phyloP scores from a whole-genome alignment of 805 yeast genomes.

The Ogataea paradorogensis region DNA sequence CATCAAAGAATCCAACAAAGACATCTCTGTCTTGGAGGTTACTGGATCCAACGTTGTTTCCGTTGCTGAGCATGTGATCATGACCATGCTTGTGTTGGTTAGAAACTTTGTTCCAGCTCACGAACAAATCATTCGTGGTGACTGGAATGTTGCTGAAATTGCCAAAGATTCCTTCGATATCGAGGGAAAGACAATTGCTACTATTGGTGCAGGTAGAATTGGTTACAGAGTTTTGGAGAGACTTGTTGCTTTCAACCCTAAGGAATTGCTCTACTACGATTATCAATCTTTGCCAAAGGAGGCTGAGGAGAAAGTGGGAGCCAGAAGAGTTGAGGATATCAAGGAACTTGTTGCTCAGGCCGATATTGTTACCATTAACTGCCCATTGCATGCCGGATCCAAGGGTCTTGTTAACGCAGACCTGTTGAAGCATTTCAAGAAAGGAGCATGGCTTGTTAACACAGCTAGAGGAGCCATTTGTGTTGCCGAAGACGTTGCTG shows the following conservation, averaged over 20 bases:
- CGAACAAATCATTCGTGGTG: slow-evolving; percentile 56
- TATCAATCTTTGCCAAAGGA: slow-evolving; percentile 64
- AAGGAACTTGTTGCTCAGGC: slow-evolving; percentile 66
- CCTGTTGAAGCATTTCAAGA: slow-evolving; percentile 63
- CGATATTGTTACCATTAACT: slow-evolving; percentile 73
- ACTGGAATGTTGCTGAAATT: slow-evolving; percentile 76
- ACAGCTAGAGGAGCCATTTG: slow-evolving; percentile 84
- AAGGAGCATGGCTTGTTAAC: slow-evolving; percentile 71
- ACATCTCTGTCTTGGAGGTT: slow-evolving; percentile 71
- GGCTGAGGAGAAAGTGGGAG: slow-evolving; percentile 56
- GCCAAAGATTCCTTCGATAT: slow-evolving; percentile 73
- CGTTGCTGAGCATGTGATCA: slow-evolving; percentile 77
- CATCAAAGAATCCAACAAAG: slow-evolving; percentile 52
- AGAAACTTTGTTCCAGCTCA: slow-evolving; percentile 81
- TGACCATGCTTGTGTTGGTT: slow-evolving; percentile 68
- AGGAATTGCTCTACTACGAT: slow-evolving; percentile 70
- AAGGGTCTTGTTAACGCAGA: slow-evolving; percentile 66
- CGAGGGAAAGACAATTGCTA: slow-evolving; percentile 74
- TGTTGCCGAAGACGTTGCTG: slow-evolving; percentile 71
- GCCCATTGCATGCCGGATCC: slow-evolving; percentile 72
- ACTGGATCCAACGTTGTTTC: slow-evolving; percentile 80
- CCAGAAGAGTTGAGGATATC: slow-evolving; percentile 55
- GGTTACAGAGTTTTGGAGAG: slow-evolving; percentile 75
- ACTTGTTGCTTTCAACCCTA: slow-evolving; percentile 68
- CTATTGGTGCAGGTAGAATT: slow-evolving; percentile 80